Conservation (phyloP, 176 grass and related monocot genomes). For the Rhynchospora pubera region DNA sequence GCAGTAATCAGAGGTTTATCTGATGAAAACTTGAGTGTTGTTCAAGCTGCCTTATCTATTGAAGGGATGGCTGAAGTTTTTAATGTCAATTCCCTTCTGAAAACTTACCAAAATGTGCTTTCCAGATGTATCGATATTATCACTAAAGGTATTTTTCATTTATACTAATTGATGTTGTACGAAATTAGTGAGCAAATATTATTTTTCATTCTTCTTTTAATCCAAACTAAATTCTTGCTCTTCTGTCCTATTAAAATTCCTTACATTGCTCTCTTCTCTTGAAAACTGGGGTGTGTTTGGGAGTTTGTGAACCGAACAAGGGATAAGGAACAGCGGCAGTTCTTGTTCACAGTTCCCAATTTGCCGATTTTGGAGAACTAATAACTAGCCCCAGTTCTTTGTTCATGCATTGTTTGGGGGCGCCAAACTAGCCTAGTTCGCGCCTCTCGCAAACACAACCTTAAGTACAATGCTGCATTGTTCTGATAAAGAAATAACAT, state of each 20-base stretch:
- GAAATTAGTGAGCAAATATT: neutral
- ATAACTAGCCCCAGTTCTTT: too few relatives aligned
- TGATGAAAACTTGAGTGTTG: slow-evolving; percentile 87
- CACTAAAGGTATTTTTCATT: slow-evolving; percentile 45
- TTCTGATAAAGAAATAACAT: neutral
- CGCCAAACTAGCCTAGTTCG: too few relatives aligned
- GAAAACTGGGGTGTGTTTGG: neutral
- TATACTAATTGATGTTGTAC: neutral
- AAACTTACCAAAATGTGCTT: slow-evolving; percentile 53
- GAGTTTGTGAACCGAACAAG: too few relatives aligned
- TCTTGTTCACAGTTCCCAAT: too few relatives aligned
- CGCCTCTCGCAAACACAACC: too few relatives aligned
- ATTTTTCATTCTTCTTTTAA: neutral
- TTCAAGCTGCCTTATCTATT: slow-evolving; percentile 85
- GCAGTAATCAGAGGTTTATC: slow-evolving; percentile 57
- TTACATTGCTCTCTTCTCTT: neutral
- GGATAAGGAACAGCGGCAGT: too few relatives aligned
- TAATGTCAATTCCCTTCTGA: slow-evolving; percentile 42
- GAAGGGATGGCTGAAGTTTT: slow-evolving; percentile 54
- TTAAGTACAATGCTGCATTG: neutral
- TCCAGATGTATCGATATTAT: slow-evolving; percentile 57
- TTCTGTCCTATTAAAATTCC: neutral
- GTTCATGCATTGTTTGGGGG: too few relatives aligned
- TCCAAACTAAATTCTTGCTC: neutral
- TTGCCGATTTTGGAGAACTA: too few relatives aligned